Conservation (phyloP, 495 filamentous ascomycete species). For the Cercophora newfieldiana region DNA sequence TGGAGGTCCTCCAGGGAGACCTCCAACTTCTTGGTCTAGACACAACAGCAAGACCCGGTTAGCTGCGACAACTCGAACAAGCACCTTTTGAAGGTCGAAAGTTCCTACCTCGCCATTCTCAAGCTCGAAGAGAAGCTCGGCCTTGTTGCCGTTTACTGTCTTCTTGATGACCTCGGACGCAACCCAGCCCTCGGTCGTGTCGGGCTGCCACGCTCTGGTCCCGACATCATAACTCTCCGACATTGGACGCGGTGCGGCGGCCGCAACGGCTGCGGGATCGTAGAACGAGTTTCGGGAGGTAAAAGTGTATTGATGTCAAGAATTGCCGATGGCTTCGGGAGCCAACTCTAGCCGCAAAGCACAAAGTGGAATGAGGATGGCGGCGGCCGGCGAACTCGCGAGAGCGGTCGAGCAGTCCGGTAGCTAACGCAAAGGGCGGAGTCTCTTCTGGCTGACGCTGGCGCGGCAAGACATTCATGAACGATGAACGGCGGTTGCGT, state of each 20-base stretch:
- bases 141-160: conserved; percentile 78
- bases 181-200: conserved; percentile 93
- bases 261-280: conserved; percentile 13
- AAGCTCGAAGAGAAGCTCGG: conserved; percentile 79
- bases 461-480: conserved; percentile 26
- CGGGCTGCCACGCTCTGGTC: conserved; percentile 97
- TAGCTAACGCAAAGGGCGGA: conserved; percentile 19
- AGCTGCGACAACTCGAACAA: conserved; percentile 21
- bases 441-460: conserved; percentile 12
- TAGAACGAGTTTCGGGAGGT: conserved; percentile 11
- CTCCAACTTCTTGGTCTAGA: conserved; percentile 77
- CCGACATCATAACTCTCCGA: conserved; percentile 97
- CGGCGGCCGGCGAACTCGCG: conserved; percentile 10
- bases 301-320: conserved; percentile 5
- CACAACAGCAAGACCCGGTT: conserved; percentile 15
- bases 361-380: conserved; percentile 13
- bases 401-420: conserved; percentile 12
- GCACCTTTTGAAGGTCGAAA: conserved; percentile 14
- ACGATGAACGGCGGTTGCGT: not conserved
- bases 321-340: conserved; percentile 28
- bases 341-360: conserved; percentile 27
- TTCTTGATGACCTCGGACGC: conserved; percentile 93
- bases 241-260: conserved; percentile 55
- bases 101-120: conserved; percentile 86
- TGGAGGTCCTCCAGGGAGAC: conserved; percentile 79